These are phyloP conservation scores for Prunus salicina DNA, from an alignment of 306 rosid genomes.

Conservation along the genomic window DNA sequence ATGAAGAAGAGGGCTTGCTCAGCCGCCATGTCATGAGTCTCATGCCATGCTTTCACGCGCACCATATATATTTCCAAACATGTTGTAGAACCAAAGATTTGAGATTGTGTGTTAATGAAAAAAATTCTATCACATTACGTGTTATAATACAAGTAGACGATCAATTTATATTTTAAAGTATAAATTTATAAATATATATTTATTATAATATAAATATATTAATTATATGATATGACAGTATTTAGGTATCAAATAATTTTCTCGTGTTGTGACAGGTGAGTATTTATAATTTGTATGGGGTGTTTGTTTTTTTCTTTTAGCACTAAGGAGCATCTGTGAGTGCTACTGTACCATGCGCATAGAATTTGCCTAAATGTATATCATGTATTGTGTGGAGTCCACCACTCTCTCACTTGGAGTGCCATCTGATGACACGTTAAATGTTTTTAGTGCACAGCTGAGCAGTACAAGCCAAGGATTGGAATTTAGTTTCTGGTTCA, in stretches of 20 bases:
- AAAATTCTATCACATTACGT: no score
- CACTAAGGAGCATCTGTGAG: conserved; percentile 44
- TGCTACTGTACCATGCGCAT: conserved; percentile 83
- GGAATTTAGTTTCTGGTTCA: neutral
- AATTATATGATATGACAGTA: no score
- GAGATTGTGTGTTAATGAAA: neutral
- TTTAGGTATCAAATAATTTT: no score
- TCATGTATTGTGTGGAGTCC: conserved; percentile 35
- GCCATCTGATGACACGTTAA: neutral
- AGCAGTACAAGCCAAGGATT: neutral
- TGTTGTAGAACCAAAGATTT: no score
- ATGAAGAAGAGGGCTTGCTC: neutral
- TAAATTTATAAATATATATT: no score
- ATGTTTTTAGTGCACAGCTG: conserved; percentile 9
- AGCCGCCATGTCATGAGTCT: conserved; percentile 18
- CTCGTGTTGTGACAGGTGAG: no score
- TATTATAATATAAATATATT: no score
- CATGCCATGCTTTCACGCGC: conserved; percentile 22
- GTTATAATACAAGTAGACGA: no score
- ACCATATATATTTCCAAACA: neutral
- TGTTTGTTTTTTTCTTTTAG: conserved; percentile 9
- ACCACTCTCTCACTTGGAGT: conserved; percentile 21
- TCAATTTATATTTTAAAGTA: rapidly evolving
- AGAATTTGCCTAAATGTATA: conserved; percentile 19
- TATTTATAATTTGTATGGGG: neutral